Conservation (phyloP, 192 early-diverging fungal species). For the Spizellomyces punctatus region DNA sequence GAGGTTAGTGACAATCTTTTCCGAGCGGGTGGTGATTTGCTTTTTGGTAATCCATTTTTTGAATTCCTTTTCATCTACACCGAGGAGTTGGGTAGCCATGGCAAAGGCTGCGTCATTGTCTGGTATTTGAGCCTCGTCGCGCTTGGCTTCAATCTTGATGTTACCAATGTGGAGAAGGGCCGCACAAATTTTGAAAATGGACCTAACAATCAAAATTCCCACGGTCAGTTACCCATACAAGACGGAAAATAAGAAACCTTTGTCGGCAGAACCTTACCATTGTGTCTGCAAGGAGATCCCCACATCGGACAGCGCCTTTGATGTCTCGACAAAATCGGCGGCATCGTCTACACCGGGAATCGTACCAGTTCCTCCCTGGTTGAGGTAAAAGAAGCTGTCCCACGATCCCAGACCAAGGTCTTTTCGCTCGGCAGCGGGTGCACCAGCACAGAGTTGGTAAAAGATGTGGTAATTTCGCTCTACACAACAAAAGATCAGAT, state of each 20-base stretch:
- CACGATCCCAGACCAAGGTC: slow-evolving; percentile 79
- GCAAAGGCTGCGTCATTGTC: slow-evolving; percentile 78
- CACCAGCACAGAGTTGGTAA: slow-evolving; percentile 96
- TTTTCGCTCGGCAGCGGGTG: slow-evolving; percentile 78
- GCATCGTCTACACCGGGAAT: slow-evolving; percentile 91
- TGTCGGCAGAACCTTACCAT: slow-evolving; percentile 52
- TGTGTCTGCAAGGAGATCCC: slow-evolving; percentile 83
- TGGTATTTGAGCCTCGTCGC: slow-evolving; percentile 67
- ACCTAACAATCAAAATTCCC: background rate
- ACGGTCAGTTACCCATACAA: background rate
- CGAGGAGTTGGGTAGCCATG: slow-evolving; percentile 73
- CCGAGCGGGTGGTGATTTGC: slow-evolving; percentile 87
- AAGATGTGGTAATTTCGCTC: slow-evolving; percentile 99
- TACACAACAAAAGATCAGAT: background rate
- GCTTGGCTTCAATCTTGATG: slow-evolving; percentile 78
- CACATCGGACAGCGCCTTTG: slow-evolving; percentile 80
- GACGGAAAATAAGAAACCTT: background rate
- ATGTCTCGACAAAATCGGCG: slow-evolving; percentile 87
- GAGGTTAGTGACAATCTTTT: slow-evolving; percentile 87
- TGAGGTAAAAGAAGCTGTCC: slow-evolving; percentile 82
- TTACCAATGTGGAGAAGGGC: slow-evolving; percentile 95
- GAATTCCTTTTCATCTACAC: slow-evolving; percentile 78
- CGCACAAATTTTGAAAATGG: slow-evolving; percentile 88
- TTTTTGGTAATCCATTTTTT: slow-evolving; percentile 93
- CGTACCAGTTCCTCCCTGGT: slow-evolving; percentile 76